Evolutionary conservation across 2,329 filamentous ascomycete species (phyloP).

Genomic region (Penicillium verrucosum): DNA sequence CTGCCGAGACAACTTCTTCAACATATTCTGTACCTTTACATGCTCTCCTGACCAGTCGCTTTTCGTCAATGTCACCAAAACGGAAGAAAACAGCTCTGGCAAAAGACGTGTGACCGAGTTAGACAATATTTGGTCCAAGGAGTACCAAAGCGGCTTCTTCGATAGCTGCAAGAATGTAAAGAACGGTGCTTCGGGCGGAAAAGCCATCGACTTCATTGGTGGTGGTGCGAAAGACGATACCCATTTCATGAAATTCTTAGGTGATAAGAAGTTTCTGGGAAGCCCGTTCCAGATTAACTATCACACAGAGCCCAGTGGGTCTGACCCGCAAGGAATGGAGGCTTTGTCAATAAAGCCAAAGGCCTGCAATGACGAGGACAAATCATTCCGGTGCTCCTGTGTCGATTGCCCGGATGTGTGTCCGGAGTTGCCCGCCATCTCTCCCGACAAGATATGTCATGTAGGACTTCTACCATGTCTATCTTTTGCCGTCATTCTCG

Average conservation of each 20-base stretch:
- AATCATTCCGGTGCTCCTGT: slow-evolving; percentile 83
- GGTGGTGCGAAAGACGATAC: slow-evolving; percentile 89
- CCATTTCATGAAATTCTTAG: slow-evolving; percentile 84
- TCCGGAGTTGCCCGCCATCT: slow-evolving; percentile 74
- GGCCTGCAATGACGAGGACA: slow-evolving; percentile 85
- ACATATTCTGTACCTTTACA: slow-evolving; percentile 96
- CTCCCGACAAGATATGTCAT: slow-evolving; percentile 66
- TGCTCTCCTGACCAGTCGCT: slow-evolving; percentile 95
- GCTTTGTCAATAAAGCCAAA: slow-evolving; percentile 70
- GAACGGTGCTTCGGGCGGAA: slow-evolving; percentile 88
- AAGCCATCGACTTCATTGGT: slow-evolving; percentile 93
- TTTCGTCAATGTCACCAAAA: slow-evolving; percentile 87
- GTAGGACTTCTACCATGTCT: slow-evolving; percentile 89
- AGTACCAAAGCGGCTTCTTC: slow-evolving; percentile 85
- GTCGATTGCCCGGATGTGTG: slow-evolving; percentile 88
- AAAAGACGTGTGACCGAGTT: slow-evolving; percentile 78
- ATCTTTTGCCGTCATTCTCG: slow-evolving; percentile 85
- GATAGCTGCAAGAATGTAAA: slow-evolving; percentile 99
- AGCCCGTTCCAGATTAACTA: slow-evolving; percentile 99
- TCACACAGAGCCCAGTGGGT: slow-evolving; percentile 55
- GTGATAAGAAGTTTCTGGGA: slow-evolving; percentile 82
- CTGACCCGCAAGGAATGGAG: slow-evolving; percentile 66
- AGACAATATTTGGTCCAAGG: slow-evolving; percentile 80
- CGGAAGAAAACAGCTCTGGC: slow-evolving; percentile 52
- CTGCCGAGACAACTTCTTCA: slow-evolving; percentile 98